Conservation (phyloP, 345 rosid species). For the Cochlearia excelsa region DNA sequence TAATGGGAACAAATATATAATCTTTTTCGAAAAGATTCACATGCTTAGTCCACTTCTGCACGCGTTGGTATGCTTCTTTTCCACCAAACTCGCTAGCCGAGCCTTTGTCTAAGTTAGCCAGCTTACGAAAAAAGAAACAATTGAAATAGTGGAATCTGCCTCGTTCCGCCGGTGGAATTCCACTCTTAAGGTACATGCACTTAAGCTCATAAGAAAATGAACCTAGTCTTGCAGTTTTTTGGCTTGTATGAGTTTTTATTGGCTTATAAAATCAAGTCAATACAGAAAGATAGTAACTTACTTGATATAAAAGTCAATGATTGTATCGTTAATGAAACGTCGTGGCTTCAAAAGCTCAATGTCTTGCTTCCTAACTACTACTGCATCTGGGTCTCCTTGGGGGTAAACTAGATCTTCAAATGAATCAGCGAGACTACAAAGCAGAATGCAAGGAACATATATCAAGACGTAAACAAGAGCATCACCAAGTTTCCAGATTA, state of each 20-base stretch:
- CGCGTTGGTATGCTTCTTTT: constrained; percentile 82
- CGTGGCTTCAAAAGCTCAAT: constrained; percentile 74
- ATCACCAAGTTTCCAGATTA: too few species aligned
- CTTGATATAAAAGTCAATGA: constrained; percentile 91
- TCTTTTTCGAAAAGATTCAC: constrained; percentile 83
- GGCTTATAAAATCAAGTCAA: not conserved
- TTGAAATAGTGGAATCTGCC: constrained; percentile 82
- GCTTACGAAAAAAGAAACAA: constrained; percentile 94
- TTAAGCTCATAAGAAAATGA: constrained; percentile 5
- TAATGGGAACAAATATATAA: constrained; percentile 88
- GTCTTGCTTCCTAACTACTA: constrained; percentile 74
- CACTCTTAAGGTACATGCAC: constrained; percentile 71
- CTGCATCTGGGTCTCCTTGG: constrained; percentile 91
- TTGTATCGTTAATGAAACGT: constrained; percentile 85
- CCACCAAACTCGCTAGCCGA: constrained; percentile 70
- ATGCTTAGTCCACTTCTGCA: constrained; percentile 94
- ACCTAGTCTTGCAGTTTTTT: constrained; percentile 2
- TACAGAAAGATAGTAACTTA: constrained; percentile 33
- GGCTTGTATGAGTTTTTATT: constrained; percentile 5
- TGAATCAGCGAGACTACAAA: too few species aligned
- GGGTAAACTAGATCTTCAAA: too few species aligned
- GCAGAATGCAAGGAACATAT: too few species aligned
- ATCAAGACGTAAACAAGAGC: too few species aligned
- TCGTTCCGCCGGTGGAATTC: constrained; percentile 51
- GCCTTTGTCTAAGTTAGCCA: constrained; percentile 87